Evolutionary conservation across 495 filamentous ascomycete genomes (phyloP), one percentile per base, ranked within the genome.

Genomic region (Lindgomyces ingoldianus): DNA sequence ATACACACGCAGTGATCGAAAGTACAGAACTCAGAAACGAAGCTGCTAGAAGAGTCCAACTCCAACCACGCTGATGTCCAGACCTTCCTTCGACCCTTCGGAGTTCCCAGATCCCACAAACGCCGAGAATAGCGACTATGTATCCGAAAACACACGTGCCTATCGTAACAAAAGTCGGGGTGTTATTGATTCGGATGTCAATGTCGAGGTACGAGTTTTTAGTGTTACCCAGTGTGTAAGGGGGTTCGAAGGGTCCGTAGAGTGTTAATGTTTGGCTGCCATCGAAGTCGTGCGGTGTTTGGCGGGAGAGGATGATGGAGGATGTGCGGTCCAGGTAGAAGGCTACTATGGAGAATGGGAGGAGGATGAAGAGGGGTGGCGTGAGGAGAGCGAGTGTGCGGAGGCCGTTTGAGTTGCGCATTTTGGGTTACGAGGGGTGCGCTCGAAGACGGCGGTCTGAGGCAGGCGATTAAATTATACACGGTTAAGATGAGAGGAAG

Each of bases 91-190:
- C 54, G 9, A 58, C 33, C 4, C 55, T 27, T 26, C 55, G 24
- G 36, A 65, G 29, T 39, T 65, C 62, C 62, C 62, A 65, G 10
- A 59, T 54, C 14, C 46, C 55, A 30, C 62, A 58, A 4, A 22
- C 25, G 3, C 39, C 36, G 4, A 65, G 1, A 14, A 33, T 29
- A n/a, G 41, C n/a, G 14, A 65, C 55, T 9, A 53, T 6, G 24
- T 39, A 18, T 1, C 48, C 44, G 14, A 44, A 22, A n/a, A 57
- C 10, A 49, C 27, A 26, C 22, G 61, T n/a, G 25, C 51, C 57
- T 11, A 67, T n/a, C 6, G 56, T 48, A 4, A 49, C 49, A 24
- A 48, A n/a, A 12, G 49, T 56, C 8, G 57, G 48, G 14, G 12
- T 50, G 18, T 25, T 1, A 26, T 54, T 30, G 12, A 61, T 26